Base-by-base conservation (phyloP, 2,329 filamentous ascomycete species). In the Fusarium pininemorale region DNA sequence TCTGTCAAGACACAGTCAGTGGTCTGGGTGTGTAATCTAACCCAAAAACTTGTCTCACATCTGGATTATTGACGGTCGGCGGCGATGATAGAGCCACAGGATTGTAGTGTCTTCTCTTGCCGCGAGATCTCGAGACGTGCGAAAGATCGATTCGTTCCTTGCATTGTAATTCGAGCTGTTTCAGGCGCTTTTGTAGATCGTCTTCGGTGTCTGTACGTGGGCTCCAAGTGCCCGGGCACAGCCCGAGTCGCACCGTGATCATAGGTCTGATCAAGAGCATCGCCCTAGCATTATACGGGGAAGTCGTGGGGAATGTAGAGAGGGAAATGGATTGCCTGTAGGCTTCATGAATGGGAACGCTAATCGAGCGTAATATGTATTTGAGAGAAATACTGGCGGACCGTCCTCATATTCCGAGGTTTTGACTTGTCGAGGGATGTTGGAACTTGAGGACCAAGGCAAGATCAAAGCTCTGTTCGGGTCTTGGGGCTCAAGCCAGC, bases 101-200 rank as follows among this genome's bases (percentile, higher is more conserved):
- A n/a, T n/a, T n/a, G n/a, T n/a, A n/a, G n/a, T n/a, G n/a, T n/a
- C n/a, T n/a, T n/a, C n/a, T n/a, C n/a, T n/a, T 86, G 81, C 63
- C 89, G 85, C 22, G 90, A 91, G 72, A 93, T 86, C 70, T 91
- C 90, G 64, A 98, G 85, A 10, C 95, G 92, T 80, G 96, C 92
- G 12, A 98, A 39, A 98, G 86, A 80, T 98, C 94, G 57, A 98
- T 94, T 55, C 95, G 90, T 83, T 98, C 96, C 81, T 96, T 96
- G 83, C 95, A 16, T 44, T 44, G 41, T 2, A 44, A 10, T 24
- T 44, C 15, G n/a, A 44, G n/a, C 14, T 24, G 14, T 16, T 24
- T 44, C 41, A 0, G 9, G 14, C 39, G 11, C 41, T 16, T 24
- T 44, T 16, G 14, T 16, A 12, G 6, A 44, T 16, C 15, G 9